Evolutionary conservation across 768 basidiomycete species (phyloP).

Genomic region (Gymnopilus dilepis): DNA sequence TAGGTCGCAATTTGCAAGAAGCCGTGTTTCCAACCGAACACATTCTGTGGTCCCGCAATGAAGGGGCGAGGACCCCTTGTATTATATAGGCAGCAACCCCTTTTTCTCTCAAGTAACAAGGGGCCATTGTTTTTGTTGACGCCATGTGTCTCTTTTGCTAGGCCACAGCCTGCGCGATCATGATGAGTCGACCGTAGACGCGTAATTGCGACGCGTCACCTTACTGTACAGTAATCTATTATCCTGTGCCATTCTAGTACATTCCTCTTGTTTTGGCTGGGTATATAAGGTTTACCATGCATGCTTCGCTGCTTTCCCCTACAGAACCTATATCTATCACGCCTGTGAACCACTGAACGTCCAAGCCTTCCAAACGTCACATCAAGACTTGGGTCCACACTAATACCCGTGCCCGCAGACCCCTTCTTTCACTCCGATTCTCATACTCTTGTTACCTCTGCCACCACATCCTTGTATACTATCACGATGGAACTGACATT

Average conservation of each 20-base stretch:
- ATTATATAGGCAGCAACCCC: no score
- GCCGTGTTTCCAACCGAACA: conserved; percentile 38
- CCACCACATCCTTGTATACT: conserved; percentile 13
- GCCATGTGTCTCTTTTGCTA: background rate
- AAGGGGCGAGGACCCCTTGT: no score
- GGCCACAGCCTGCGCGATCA: background rate
- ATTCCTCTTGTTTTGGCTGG: conserved; percentile 9
- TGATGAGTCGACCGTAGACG: conserved; percentile 16
- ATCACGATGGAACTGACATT: conserved; percentile 73
- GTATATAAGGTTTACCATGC: background rate
- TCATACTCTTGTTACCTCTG: conserved; percentile 1
- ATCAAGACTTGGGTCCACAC: conserved; percentile 7
- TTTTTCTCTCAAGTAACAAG: background rate
- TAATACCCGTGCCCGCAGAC: background rate
- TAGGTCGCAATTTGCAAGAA: conserved; percentile 45
- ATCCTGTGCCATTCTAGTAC: conserved; percentile 19
- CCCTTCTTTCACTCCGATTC: background rate
- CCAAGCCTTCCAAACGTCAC: conserved; percentile 6
- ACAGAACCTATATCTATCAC: background rate
- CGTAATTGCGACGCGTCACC: conserved; percentile 24
- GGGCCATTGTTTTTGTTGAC: background rate
- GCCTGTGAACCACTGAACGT: conserved; percentile 6
- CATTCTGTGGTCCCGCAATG: conserved; percentile 30
- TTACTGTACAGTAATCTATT: conserved; percentile 16
- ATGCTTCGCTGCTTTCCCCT: background rate